These are phyloP conservation scores for Phytophthora hybrid DNA, from an alignment of 352 stramenopile species.

Conservation along the genomic window DNA sequence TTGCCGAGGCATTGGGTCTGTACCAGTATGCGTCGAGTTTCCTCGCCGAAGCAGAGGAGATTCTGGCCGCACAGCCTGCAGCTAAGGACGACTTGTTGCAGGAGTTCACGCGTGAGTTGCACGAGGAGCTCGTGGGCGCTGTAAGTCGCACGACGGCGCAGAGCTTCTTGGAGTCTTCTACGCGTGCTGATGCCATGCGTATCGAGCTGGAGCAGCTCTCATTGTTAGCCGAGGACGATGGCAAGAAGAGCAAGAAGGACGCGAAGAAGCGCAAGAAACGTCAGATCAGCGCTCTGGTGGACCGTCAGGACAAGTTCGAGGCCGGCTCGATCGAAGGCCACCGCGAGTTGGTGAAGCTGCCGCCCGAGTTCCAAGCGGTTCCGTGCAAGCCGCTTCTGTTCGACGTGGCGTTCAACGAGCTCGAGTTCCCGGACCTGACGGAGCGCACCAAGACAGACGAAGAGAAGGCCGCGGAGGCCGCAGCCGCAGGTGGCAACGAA, in stretches of 20 bases:
- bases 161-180: slow-evolving; percentile 73
- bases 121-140: slow-evolving; percentile 68
- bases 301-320: slow-evolving; percentile 54
- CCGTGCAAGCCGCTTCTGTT: slow-evolving; percentile 86
- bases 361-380: slow-evolving; percentile 68
- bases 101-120: slow-evolving; percentile 67
- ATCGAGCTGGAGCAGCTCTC: slow-evolving; percentile 74
- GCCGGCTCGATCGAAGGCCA: slow-evolving; percentile 52
- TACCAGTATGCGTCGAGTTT: slow-evolving; percentile 80
- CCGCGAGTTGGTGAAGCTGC: slow-evolving; percentile 73
- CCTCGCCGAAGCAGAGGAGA: slow-evolving; percentile 67
- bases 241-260: slow-evolving; percentile 66
- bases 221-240: slow-evolving; percentile 50
- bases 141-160: slow-evolving; percentile 76
- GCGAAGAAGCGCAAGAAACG: slow-evolving; percentile 52
- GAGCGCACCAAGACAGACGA: slow-evolving; percentile 81
- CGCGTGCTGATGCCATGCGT: slow-evolving; percentile 61
- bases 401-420: slow-evolving; percentile 84
- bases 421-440: slow-evolving; percentile 81
- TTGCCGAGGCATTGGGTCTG: slow-evolving; percentile 69
- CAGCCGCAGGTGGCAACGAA: slow-evolving; percentile 41
- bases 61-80: slow-evolving; percentile 59
- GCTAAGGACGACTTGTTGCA: slow-evolving; percentile 71
- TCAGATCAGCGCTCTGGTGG: slow-evolving; percentile 37
- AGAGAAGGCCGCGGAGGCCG: slow-evolving; percentile 68